Percentiles rank a stretch among this genome's conserved stretches.
Conservation (phyloP, 2,329 filamentous ascomycete species). For the Monosporascus sp. region DNA sequence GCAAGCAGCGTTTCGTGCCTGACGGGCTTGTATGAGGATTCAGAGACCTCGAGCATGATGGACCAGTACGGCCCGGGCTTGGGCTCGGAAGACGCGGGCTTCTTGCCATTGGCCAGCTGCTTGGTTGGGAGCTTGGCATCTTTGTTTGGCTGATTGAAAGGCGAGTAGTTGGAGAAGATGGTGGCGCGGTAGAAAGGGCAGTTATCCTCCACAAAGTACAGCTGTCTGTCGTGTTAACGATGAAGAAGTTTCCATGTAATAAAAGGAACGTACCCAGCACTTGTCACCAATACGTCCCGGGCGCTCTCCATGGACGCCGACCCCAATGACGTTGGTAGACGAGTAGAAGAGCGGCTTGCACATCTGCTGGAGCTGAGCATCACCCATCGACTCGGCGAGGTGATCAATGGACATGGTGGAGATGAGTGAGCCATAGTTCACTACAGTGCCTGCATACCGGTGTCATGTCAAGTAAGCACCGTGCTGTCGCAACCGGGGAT, state of each 20-base stretch:
- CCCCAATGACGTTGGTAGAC: constrained; percentile 93
- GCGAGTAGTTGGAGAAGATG: constrained; percentile 99
- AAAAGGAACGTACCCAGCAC: constrained; percentile 67
- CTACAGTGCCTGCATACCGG: constrained; percentile 47
- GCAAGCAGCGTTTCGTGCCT: constrained; percentile 77
- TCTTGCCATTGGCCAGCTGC: constrained; percentile 79
- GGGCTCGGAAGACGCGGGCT: constrained; percentile 64
- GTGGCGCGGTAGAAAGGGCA: constrained; percentile 99
- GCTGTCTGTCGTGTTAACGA: constrained; percentile 35
- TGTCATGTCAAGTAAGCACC: too few species aligned
- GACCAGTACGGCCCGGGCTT: constrained; percentile 97
- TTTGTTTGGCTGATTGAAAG: constrained; percentile 87
- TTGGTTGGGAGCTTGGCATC: constrained; percentile 81
- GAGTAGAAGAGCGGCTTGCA: constrained; percentile 96
- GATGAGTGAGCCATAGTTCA: constrained; percentile 88
- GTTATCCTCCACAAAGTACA: constrained; percentile 99
- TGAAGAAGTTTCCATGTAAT: not conserved
- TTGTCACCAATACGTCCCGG: constrained; percentile 98
- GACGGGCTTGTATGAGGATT: constrained; percentile 93
- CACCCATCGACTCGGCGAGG: constrained; percentile 79
- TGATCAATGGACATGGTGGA: constrained; percentile 95
- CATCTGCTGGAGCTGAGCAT: constrained; percentile 75
- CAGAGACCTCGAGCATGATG: constrained; percentile 97
- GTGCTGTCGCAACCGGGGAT: too few species aligned
- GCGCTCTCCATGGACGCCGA: constrained; percentile 85